Evolutionary conservation across 352 stramenopile species (phyloP), one percentile per base, ranked within the genome.

Genomic region (Plasmopara halstedii): DNA sequence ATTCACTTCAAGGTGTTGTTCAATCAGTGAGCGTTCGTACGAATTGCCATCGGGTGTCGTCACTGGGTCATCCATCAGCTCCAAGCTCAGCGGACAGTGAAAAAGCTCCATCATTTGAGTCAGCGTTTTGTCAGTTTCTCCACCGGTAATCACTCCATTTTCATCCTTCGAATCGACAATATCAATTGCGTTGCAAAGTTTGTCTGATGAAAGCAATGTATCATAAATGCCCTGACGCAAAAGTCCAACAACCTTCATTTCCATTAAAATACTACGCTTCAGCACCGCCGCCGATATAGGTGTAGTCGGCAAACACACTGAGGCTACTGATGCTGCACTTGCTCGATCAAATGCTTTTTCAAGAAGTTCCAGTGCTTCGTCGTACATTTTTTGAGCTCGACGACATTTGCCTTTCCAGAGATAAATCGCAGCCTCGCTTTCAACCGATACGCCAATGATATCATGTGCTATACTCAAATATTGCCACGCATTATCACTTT

Each of bases 11-110:
- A 88, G 53, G 39, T 88, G 76, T 18, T 70, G 65, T 39, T 88
- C 73, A 29, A 88, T 88, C 76, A 88, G 85, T 1, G 73, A 67
- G 25, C 76, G 76, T 29, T 88, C 76, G 50, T 85, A 88, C 33
- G 76, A 82, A 49, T 83, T 74, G n/a, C 76, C 76, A 14, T 76
- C 76, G 2, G 76, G 73, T 2, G 73, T 85, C 33, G 78, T 85
- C 2, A 88, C 76, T 1, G 76, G 76, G 38, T 88, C 73, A 25
- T 83, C 60, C 76, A 88, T 88, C n/a, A 81, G 34, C 46, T 88
- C 76, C 19, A 88, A 62, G 34, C 76, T 88, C 52, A 88, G 31
- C 9, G 76, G 76, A 25, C 76, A 88, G 27, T 76, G 70, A 40
- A 85, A 85, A 5, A 83, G 35, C 13, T 88, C 76, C 55, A 88